These are phyloP conservation scores for Diplodia sapinea DNA, from an alignment of 2,329 filamentous ascomycete species.

Conservation along the genomic window DNA sequence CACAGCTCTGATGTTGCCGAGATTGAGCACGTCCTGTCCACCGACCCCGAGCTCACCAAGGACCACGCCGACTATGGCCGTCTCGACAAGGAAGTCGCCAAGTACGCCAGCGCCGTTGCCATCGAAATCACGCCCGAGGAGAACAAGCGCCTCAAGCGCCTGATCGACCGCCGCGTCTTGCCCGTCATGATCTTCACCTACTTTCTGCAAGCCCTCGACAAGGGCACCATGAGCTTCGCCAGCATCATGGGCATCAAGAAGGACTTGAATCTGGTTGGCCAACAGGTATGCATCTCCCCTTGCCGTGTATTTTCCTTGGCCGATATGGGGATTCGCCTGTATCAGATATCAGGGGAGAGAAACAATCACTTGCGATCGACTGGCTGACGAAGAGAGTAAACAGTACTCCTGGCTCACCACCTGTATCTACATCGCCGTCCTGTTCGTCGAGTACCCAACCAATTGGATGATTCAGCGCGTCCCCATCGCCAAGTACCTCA, in stretches of 20 bases:
- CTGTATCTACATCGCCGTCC: constrained; percentile 60
- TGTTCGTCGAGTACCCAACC: constrained; percentile 69
- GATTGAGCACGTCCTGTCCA: constrained; percentile 58
- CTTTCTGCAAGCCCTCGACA: constrained; percentile 68
- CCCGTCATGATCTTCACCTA: constrained; percentile 66
- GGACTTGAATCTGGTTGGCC: constrained; percentile 63
- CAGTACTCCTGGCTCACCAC: constrained; percentile 61
- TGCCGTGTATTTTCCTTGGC: neutral
- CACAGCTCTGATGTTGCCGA: constrained; percentile 49
- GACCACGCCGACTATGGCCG: constrained; percentile 63
- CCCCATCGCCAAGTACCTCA: constrained; percentile 63
- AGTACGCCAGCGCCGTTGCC: constrained; percentile 65
- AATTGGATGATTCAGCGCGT: constrained; percentile 68
- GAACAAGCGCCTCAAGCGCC: constrained; percentile 60
- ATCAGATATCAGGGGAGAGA: neutral
- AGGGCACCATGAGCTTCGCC: constrained; percentile 65
- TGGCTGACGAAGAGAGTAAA: constrained; percentile 41
- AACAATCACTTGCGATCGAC: neutral
- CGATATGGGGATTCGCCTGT: neutral
- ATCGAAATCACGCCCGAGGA: constrained; percentile 66
- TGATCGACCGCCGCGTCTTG: constrained; percentile 59
- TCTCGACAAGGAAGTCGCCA: constrained; percentile 73
- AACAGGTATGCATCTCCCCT: constrained; percentile 49
- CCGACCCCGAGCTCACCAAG: constrained; percentile 51
- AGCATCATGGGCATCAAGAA: constrained; percentile 68